Base-by-base conservation (phyloP, 805 yeast genomes). In the Metschnikowia sp. region DNA sequence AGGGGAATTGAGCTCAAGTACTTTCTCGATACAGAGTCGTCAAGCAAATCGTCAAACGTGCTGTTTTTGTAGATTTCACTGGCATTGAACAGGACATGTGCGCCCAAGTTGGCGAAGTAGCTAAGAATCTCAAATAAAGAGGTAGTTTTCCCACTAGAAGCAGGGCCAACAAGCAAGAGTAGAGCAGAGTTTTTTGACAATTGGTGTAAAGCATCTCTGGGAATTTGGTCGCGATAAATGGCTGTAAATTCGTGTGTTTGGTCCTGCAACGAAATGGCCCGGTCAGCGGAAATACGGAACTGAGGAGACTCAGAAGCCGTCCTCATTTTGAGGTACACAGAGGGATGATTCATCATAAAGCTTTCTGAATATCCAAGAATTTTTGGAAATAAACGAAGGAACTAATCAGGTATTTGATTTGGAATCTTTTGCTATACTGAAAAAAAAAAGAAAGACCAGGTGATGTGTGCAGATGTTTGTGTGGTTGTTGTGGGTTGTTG, bases 141-240 rank as follows among this genome's bases (percentile, higher is more conserved):
- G 36, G 68, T 63, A 13, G 71, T 65, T 49, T 68, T 68, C 11
- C 71, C 72, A 36, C 61, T 42, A 3, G 39, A 45, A 18, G 45
- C 26, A 31, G 50, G 50, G 10, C 52, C 55, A n/a, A 47, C 46
- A 39, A 46, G 56, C 44, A 40, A 45, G 29, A 40, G 49, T 42
- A 47, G 51, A 39, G 40, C 39, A 15, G 52, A 46, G 37, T 35
- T 41, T 38, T 41, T 33, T 19, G 36, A 47, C 44, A 36, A 49
- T 35, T 35, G 32, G 12, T 47, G 49, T 13, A 46, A 35, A 10
- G 42, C 22, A 22, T 34, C 35, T 3, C n/a, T 35, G 3, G 53
- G 39, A 9, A 42, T 32, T 5, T 32, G 26, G n/a, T 29, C 41
- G 8, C 26, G 32, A 32, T 50, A 58, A n/a, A 65, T 54, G 31